A percentile compares a stretch with the other conserved stretches of the same genome.
phyloP scores from a whole-genome alignment of 805 yeast species.

The Yarrowia sp. region DNA sequence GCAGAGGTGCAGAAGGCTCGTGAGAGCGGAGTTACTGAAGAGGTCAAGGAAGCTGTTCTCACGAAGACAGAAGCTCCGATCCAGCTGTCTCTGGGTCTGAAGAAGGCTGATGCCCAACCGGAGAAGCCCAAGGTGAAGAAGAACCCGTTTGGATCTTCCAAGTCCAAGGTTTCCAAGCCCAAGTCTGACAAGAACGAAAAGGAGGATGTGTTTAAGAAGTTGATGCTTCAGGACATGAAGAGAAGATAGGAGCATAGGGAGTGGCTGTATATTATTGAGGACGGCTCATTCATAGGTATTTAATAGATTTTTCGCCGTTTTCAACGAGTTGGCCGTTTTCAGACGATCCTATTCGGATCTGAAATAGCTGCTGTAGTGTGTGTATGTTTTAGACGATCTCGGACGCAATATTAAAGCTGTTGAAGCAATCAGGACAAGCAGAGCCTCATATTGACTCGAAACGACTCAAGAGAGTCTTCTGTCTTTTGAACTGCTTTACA shows the following conservation, averaged over 20 bases:
- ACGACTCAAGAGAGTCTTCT: too few relatives aligned
- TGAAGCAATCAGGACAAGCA: too few relatives aligned
- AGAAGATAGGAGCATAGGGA: not conserved
- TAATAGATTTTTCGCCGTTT: not conserved
- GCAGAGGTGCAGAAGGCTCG: not conserved
- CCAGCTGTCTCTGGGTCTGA: constrained; percentile 1
- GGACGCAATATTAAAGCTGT: too few relatives aligned
- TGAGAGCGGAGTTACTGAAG: not conserved
- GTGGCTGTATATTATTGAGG: not conserved
- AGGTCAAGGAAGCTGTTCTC: constrained; percentile 6
- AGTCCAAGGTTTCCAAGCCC: constrained; percentile 13
- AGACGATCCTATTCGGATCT: too few relatives aligned
- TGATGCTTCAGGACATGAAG: constrained; percentile 12
- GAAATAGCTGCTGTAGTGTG: too few relatives aligned
- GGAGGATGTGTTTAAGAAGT: constrained; percentile 4
- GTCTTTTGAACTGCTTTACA: too few relatives aligned
- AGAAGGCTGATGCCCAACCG: not conserved
- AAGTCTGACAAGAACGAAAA: not conserved
- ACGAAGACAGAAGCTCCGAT: constrained; percentile 11
- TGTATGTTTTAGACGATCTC: too few relatives aligned
- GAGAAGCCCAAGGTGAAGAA: constrained; percentile 11
- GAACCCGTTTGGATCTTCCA: constrained; percentile 1
- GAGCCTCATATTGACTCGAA: too few relatives aligned
- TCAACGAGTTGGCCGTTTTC: too few relatives aligned
- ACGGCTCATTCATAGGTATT: not conserved